Conservation (phyloP, 805 yeast genomes). For the Wickerhamiella azyma region DNA sequence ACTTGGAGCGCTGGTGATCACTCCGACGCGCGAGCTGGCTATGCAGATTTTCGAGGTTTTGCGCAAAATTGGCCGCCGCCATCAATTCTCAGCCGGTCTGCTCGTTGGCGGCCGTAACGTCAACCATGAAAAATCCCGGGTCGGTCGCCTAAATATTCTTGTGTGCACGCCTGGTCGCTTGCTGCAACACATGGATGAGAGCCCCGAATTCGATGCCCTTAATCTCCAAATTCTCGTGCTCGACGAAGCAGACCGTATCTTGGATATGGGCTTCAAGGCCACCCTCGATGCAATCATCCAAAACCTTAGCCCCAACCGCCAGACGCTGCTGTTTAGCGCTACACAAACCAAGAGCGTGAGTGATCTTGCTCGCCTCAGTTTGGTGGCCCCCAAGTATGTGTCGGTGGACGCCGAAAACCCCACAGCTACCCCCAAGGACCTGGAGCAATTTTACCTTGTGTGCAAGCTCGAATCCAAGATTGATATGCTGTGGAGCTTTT, state of each 20-base stretch:
- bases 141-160: constrained; percentile 63
- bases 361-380: constrained; percentile 69
- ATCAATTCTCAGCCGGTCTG: constrained; percentile 71
- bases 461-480: constrained; percentile 68
- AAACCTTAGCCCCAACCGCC: constrained; percentile 68
- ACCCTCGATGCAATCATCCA: constrained; percentile 69
- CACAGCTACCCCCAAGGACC: constrained; percentile 59
- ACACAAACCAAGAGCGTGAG: constrained; percentile 74
- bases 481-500: constrained; percentile 73
- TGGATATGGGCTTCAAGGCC: constrained; percentile 85
- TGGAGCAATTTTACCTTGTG: constrained; percentile 71
- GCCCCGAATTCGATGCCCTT: constrained; percentile 61
- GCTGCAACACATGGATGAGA: constrained; percentile 81
- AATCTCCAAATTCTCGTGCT: constrained; percentile 67
- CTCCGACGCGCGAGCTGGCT: constrained; percentile 87
- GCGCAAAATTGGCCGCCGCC: constrained; percentile 62
- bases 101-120: constrained; percentile 92
- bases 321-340: constrained; percentile 75
- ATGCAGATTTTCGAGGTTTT: constrained; percentile 82
- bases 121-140: constrained; percentile 65
- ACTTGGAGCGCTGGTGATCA: constrained; percentile 73
- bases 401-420: constrained; percentile 31
- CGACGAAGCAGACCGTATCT: constrained; percentile 86
- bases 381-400: constrained; percentile 48
- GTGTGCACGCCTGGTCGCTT: constrained; percentile 89